These are phyloP conservation scores for Paecilomyces formosus DNA, from an alignment of 2,329 filamentous ascomycete genomes.

Conservation along the genomic window DNA sequence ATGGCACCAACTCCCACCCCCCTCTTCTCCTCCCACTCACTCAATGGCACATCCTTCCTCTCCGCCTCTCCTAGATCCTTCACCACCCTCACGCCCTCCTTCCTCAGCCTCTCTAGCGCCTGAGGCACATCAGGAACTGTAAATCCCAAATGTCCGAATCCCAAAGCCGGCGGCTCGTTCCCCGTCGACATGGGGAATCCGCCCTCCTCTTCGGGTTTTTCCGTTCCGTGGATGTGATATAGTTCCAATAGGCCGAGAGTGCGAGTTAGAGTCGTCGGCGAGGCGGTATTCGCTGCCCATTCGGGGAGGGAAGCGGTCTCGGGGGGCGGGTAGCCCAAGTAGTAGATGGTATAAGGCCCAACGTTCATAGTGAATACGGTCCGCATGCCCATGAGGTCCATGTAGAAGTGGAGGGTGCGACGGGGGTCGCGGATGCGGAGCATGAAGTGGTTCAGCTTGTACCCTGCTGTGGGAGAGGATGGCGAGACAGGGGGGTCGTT, in stretches of 20 bases:
- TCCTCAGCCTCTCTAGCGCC: conserved; percentile 21
- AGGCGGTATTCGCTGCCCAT: conserved; percentile 21
- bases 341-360: conserved; percentile 34
- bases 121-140: conserved; percentile 33
- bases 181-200: conserved; percentile 18
- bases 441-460: conserved; percentile 32
- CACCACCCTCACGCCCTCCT: conserved; percentile 21
- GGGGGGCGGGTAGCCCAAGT: conserved; percentile 29
- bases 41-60: conserved; percentile 23
- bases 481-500: conserved; percentile 2
- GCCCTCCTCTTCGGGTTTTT: conserved; percentile 12
- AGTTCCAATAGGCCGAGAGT: conserved; percentile 30
- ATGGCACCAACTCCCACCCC: conserved; percentile 27
- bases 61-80: conserved; percentile 27
- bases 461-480: conserved; percentile 20
- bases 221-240: conserved; percentile 30
- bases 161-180: conserved; percentile 26
- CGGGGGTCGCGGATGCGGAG: conserved; percentile 28
- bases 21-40: conserved; percentile 23
- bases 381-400: conserved; percentile 32
- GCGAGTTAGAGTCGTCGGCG: conserved; percentile 17
- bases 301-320: conserved; percentile 14
- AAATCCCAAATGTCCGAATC: conserved; percentile 32
- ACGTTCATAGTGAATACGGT: conserved; percentile 32
- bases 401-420: conserved; percentile 29